Conservation (phyloP, 1,284 basidiomycete genomes). For the Apiotrichum gracile region DNA sequence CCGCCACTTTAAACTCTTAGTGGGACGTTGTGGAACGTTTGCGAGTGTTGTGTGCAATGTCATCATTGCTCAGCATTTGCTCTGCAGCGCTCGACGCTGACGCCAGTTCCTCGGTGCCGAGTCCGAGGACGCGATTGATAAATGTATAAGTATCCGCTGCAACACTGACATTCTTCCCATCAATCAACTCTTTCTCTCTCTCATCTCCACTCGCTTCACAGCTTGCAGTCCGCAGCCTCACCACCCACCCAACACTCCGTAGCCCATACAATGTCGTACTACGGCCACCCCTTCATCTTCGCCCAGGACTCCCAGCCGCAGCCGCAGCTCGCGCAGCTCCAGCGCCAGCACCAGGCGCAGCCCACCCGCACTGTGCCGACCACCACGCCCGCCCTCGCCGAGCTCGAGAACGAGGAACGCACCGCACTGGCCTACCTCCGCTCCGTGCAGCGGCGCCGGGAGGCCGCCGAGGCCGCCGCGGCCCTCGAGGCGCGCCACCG, state of each 20-base stretch:
- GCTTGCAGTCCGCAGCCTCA: neutral
- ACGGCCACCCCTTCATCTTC: slow-evolving; percentile 15
- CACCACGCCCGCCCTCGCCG: neutral
- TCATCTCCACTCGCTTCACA: neutral
- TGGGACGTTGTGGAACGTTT: too few species aligned
- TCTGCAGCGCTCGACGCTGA: too few species aligned
- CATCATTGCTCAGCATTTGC: too few species aligned
- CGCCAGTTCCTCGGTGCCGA: too few species aligned
- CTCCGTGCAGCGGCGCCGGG: slow-evolving; percentile 32
- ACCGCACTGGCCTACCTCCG: slow-evolving; percentile 39
- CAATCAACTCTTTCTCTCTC: neutral
- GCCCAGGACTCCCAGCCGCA: neutral
- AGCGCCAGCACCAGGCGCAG: neutral
- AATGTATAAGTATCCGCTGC: too few species aligned
- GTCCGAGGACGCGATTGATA: too few species aligned
- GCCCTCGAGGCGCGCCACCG: slow-evolving; percentile 20
- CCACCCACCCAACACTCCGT: neutral
- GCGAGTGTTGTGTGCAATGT: too few species aligned
- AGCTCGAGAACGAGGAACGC: slow-evolving; percentile 34
- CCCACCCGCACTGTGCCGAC: too few species aligned
- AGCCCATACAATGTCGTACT: slow-evolving; percentile 9
- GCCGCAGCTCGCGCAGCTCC: neutral
- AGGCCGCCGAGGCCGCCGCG: slow-evolving; percentile 28
- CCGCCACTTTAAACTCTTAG: too few species aligned
- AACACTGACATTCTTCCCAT: too few species aligned